Base-by-base conservation (phyloP, 495 filamentous ascomycete genomes). In the Daldinia bambusicola region DNA sequence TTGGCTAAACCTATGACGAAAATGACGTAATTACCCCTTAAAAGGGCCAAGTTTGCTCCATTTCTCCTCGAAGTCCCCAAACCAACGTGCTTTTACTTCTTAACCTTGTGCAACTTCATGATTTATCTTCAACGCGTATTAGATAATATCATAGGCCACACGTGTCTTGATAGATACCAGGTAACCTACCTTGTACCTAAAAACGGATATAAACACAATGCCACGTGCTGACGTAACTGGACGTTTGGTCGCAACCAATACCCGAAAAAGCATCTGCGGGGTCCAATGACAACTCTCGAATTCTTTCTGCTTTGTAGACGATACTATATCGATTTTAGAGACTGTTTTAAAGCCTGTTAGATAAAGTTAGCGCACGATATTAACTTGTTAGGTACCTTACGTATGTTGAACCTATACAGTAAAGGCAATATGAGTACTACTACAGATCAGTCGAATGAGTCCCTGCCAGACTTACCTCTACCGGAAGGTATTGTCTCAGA, bases 401-500 rank as follows among this genome's bases (percentile, higher is more conserved):
- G n/a, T n/a, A n/a, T n/a, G n/a, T n/a, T n/a, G n/a, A n/a, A n/a
- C n/a, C n/a, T n/a, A n/a, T n/a, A n/a, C n/a, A n/a, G n/a, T n/a
- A n/a, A n/a, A n/a, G n/a, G 9, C 41, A 73, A 55, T 20, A 73
- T 73, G 70, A 31, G 30, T 26, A 43, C 8, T 36, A 8, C 13
- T 8, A 13, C 30, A 69, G 20, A 22, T 30, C 61, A 59, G 26
- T 56, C 48, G 12, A 32, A 43, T 6, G 56, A 70, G 45, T 22
- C 53, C 5, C 69, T 78, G 40, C 80, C 80, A 36, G 80, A 81
- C n/a, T 80, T 90, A 38, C 85, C 85, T 30, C 79, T 90, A 32
- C 86, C 87, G 6, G 50, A 74, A 48, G 84, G 83, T 62, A 78
- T 88, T 70, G 82, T 77, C 57, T 83, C 85, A 55, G 81, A 81